Percentiles rank a stretch among this genome's conserved stretches.
phyloP scores from a whole-genome alignment of 2,329 filamentous ascomycete genomes.

The Fonsecaea multimorphosa region DNA sequence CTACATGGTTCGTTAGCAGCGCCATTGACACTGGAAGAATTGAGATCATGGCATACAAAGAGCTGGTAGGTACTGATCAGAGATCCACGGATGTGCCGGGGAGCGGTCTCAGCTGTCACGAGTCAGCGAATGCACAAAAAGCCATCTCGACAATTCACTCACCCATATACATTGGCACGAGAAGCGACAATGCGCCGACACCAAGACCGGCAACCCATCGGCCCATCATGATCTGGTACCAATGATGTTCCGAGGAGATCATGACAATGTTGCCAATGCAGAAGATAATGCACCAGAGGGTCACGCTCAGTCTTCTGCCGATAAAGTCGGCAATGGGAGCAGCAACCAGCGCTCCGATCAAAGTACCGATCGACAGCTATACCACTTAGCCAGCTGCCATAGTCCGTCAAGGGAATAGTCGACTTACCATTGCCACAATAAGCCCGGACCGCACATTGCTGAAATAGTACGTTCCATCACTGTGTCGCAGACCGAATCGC shows the following conservation, averaged over 20 bases:
- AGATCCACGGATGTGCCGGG: conserved; percentile 53
- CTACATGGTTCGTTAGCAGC: conserved; percentile 53
- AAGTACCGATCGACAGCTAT: conserved; percentile 73
- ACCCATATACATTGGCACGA: conserved; percentile 53
- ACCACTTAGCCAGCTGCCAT: conserved; percentile 2
- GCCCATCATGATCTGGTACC: conserved; percentile 68
- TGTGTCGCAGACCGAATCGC: conserved; percentile 49
- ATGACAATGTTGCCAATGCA: conserved; percentile 52
- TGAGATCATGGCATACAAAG: conserved; percentile 48
- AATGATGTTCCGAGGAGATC: conserved; percentile 62
- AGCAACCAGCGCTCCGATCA: conserved; percentile 69
- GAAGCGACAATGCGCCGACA: conserved; percentile 50
- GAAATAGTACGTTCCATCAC: conserved; percentile 49
- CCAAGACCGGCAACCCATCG: conserved; percentile 52
- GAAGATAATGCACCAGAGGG: conserved; percentile 49
- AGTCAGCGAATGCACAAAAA: neutral
- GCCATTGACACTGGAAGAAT: neutral
- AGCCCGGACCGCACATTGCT: conserved; percentile 51
- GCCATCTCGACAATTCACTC: conserved; percentile 4
- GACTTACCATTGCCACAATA: conserved; percentile 50
- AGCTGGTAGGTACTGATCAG: conserved; percentile 55
- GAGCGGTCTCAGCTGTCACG: conserved; percentile 50
- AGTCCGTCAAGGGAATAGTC: neutral
- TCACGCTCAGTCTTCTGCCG: conserved; percentile 52
- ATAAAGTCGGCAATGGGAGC: conserved; percentile 54